phyloP scores from a whole-genome alignment of 768 basidiomycete genomes.

The Boletus rubroflammeus region DNA sequence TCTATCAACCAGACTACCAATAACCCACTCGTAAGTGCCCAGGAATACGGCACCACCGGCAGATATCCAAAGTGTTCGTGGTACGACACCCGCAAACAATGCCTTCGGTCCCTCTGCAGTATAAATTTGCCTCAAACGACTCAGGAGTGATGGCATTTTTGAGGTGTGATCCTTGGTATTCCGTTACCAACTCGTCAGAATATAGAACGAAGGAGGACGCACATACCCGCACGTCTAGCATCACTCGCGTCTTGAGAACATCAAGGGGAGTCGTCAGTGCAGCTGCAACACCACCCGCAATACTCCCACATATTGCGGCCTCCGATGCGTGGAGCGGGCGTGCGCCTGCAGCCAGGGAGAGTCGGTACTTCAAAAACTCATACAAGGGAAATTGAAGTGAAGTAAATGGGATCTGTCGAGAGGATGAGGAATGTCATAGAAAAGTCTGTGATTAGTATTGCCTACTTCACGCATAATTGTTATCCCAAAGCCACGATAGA shows the following conservation, averaged over 20 bases:
- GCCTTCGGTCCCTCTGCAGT: constrained; percentile 65
- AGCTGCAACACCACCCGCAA: constrained; percentile 89
- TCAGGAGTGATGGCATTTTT: constrained; percentile 50
- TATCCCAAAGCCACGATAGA: constrained; percentile 84
- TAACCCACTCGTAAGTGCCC: constrained; percentile 89
- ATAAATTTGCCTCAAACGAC: constrained; percentile 66
- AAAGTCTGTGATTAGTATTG: background rate
- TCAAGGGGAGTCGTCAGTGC: constrained; percentile 92
- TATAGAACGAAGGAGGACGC: background rate
- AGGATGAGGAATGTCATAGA: constrained; percentile 2
- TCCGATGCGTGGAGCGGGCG: constrained; percentile 65
- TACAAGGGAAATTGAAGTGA: constrained; percentile 96
- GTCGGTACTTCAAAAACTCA: constrained; percentile 72
- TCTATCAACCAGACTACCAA: constrained; percentile 43
- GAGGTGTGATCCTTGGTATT: constrained; percentile 45
- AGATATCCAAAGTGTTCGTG: constrained; percentile 94
- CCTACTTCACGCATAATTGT: constrained; percentile 68
- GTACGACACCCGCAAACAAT: constrained; percentile 83
- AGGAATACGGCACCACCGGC: constrained; percentile 96
- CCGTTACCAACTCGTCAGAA: background rate
- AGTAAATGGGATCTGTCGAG: constrained; percentile 85
- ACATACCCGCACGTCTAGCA: constrained; percentile 85
- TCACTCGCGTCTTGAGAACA: constrained; percentile 94
- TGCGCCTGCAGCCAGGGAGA: constrained; percentile 52
- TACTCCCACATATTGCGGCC: constrained; percentile 84